These are phyloP conservation scores for Geotrichum carabidarum DNA, from an alignment of 1,139 yeast species.

Conservation along the genomic window DNA sequence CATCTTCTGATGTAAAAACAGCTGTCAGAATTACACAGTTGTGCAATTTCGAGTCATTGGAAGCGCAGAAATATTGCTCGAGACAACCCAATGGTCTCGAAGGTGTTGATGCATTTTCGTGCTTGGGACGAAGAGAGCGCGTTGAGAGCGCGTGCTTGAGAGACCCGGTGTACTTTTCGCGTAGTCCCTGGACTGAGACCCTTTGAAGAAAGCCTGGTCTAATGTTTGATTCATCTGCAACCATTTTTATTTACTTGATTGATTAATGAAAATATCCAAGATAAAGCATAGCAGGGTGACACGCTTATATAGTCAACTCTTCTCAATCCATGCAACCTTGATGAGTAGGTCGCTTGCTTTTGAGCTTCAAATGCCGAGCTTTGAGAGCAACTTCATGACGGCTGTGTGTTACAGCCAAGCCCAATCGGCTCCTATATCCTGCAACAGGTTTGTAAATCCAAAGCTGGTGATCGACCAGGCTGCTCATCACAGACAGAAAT, in stretches of 20 bases:
- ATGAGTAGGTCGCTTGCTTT: no score
- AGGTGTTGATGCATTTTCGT: not conserved
- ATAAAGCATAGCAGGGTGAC: no score
- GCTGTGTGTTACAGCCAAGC: no score
- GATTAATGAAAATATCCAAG: no score
- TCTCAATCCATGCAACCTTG: no score
- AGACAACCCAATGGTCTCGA: not conserved
- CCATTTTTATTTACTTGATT: not conserved
- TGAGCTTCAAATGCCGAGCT: no score
- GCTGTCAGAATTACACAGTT: constrained; percentile 4
- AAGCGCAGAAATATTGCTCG: not conserved
- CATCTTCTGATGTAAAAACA: not conserved
- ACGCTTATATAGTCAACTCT: no score
- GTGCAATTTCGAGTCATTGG: not conserved
- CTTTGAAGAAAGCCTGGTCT: not conserved
- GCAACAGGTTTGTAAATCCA: no score
- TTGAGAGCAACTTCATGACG: no score
- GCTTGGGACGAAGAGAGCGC: not conserved
- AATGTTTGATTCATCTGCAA: not conserved
- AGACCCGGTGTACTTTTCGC: not conserved
- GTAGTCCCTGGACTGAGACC: constrained; percentile 2
- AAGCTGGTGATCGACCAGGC: not conserved
- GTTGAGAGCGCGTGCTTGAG: not conserved
- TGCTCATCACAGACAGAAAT: not conserved
- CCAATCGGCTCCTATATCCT: no score